Base-by-base conservation (phyloP, 1,284 basidiomycete genomes). In the Coniferiporia weirii region DNA sequence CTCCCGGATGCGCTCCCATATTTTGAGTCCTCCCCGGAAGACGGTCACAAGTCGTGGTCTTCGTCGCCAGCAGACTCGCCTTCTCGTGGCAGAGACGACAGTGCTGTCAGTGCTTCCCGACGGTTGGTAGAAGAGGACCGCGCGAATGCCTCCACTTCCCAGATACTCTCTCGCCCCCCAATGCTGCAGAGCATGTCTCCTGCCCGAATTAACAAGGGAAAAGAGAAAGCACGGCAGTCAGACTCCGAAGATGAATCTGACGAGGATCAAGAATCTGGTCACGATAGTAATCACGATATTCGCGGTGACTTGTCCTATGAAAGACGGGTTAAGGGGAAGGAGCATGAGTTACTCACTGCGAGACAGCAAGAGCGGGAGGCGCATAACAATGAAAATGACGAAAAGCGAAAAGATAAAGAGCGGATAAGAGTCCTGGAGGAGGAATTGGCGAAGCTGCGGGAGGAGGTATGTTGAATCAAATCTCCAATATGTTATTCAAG, bases 351-450 rank as follows among this genome's bases (percentile, higher is more conserved):
- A 49, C 68, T 74, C 10, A 79, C 74, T 17, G 83, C 77, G 3
- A 73, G 74, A n/a, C 77, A 79, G 64, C 76, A 80, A 64, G 49
- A 65, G 49, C 69, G 72, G 64, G 76, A 76, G 52, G 64, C 63
- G 9, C 67, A 71, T 48, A 60, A 61, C 45, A 66, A 67, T 46
- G 65, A 73, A 54, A 74, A 75, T 19, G 65, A 67, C 40, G 83
- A 83, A 63, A 75, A 77, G 32, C 73, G 72, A 22, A 71, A 69
- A 36, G 85, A 89, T 66, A 86, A 87, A 66, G 78, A 79, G 60
- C 78, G 79, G 50, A 91, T 91, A 22, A 75, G 71, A 55, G 72
- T 75, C 62, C 75, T 91, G 3, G 89, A 91, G 66, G 80, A 81
- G 48, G 89, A 91, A 66, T 79, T 91, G 43, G 70, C 71, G 51